Base-by-base conservation (phyloP, 176 grass and related monocot species). In the Lolium rigidum region DNA sequence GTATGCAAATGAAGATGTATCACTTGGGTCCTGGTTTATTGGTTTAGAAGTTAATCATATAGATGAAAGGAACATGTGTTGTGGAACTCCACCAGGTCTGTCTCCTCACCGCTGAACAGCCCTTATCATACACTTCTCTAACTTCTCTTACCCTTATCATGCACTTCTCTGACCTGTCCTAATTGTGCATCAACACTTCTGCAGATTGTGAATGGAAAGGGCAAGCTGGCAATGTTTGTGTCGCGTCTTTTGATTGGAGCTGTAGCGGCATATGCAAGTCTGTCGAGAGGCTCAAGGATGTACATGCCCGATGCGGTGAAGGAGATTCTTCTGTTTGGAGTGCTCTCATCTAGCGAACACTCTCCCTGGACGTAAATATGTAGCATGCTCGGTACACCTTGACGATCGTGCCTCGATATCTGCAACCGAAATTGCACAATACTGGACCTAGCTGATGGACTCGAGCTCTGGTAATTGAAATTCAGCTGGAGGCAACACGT, bases 1-100 rank as follows among this genome's bases (percentile, higher is more conserved):
- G 68, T 97, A 84, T 88, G 95, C 95, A 48, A 97, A 97, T 31
- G 95, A 97, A 89, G 92, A 94, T n/a, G 95, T 97, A 56, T 94
- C 92, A 3, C 86, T 97, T 4, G 95, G 95, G 46, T 92, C 92
- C 43, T 97, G 95, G 92, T 94, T 97, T 85, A 94, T 97, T 11
- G 92, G 95, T 25, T 87, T 94, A 84, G 92, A 97, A 86, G 95
- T 88, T 57, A 93, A 97, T 67, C 92, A 97, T 67, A 91, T 94
- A 8, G 95, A 97, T 54, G 95, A 97, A 83, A 92, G 92, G 83
- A 97, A 83, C 58, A 94, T 97, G 95, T 94, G 95, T 79, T 97
- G 95, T 51, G 95, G 95, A 88, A 97, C 95, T 77, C 95, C 92
- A 37, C 92, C 95, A 84, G 95, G 95, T 94, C 12, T 37, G 52